Conservation (phyloP, 139 green algal species). For the Spirogloea muscicola region DNA sequence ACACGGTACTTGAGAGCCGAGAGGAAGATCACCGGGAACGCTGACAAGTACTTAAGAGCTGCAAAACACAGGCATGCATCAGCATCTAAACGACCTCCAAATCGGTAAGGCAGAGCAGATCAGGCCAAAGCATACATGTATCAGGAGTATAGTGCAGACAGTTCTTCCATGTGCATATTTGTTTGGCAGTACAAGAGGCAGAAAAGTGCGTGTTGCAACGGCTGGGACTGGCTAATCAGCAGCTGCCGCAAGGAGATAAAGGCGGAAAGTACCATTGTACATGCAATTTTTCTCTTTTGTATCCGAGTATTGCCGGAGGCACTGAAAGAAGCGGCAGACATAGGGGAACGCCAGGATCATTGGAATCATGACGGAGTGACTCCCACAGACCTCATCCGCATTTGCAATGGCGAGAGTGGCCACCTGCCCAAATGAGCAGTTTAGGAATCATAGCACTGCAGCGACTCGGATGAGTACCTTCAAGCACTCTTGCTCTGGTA, state of each 20-base stretch:
- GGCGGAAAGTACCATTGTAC: constrained; percentile 39
- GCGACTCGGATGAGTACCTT: too few relatives aligned
- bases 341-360: constrained; percentile 73
- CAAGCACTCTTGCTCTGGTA: too few relatives aligned
- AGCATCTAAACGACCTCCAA: too few relatives aligned
- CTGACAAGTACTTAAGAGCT: constrained; percentile 89
- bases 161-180: too few relatives aligned
- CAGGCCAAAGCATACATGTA: too few relatives aligned
- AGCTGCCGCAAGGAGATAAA: too few relatives aligned
- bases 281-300: constrained; percentile 31
- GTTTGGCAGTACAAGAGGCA: too few relatives aligned
- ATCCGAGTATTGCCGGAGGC: constrained; percentile 69
- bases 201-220: too few relatives aligned
- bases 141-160: too few relatives aligned
- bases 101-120: too few relatives aligned
- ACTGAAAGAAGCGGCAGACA: constrained; percentile 82
- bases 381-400: constrained; percentile 42
- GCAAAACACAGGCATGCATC: neutral
- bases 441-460: too few relatives aligned
- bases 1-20: constrained; percentile 75
- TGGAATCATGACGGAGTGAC: constrained; percentile 54
- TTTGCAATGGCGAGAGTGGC: constrained; percentile 14
- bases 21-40: constrained; percentile 88
- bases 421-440: constrained; percentile 28
- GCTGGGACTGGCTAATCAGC: too few relatives aligned